Evolutionary conservation across 768 basidiomycete genomes (phyloP).

Genomic region (Tylopilus cervinicoccineus): DNA sequence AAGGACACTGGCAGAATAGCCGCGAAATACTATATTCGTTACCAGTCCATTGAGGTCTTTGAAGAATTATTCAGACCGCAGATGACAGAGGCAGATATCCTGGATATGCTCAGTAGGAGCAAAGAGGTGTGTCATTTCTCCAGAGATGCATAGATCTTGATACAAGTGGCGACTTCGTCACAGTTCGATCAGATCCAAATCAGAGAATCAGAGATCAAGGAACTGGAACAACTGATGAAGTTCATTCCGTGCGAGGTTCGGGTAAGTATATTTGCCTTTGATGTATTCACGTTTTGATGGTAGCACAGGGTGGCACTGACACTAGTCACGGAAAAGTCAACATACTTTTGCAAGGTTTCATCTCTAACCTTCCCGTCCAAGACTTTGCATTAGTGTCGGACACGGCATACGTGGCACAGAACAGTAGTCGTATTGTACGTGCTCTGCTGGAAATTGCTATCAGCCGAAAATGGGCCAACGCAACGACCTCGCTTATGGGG

Average conservation of each 20-base stretch:
- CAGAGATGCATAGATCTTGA: background rate
- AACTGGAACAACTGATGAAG: conserved; percentile 69
- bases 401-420: conserved; percentile 90
- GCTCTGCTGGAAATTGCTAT: conserved; percentile 93
- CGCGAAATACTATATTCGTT: conserved; percentile 91
- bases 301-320: conserved; percentile 55
- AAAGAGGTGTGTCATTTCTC: conserved; percentile 63
- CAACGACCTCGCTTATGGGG: conserved; percentile 73
- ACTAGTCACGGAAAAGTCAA: conserved; percentile 85
- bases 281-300: background rate
- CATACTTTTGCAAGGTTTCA: conserved; percentile 87
- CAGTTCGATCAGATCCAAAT: conserved; percentile 95
- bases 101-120: conserved; percentile 82
- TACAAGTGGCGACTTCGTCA: background rate
- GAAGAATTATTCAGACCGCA: conserved; percentile 67
- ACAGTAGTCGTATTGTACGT: conserved; percentile 91
- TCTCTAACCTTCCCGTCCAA: conserved; percentile 75
- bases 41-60: conserved; percentile 85
- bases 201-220: conserved; percentile 83
- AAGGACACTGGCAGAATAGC: conserved; percentile 96
- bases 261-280: conserved; percentile 38
- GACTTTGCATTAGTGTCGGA: conserved; percentile 98
- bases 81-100: conserved; percentile 92
- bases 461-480: conserved; percentile 87
- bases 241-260: conserved; percentile 76